Evolutionary conservation across 225 moss, liverwort and hornwort genomes (phyloP).

Genomic region (Polytrichum formosum): DNA sequence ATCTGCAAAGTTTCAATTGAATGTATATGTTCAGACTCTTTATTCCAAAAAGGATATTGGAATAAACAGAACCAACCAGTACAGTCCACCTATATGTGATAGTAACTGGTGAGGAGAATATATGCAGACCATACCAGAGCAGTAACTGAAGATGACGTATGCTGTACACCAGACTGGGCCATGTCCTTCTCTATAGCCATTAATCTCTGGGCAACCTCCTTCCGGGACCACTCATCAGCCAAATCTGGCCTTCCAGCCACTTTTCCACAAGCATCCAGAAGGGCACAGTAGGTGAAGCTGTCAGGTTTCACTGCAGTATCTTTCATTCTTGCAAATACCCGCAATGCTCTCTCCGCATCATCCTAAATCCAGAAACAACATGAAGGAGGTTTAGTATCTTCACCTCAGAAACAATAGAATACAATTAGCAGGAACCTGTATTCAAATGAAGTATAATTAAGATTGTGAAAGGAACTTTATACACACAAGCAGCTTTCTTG

Average conservation of each 20-base stretch:
- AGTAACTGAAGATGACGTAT: conserved; percentile 76
- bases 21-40: not conserved
- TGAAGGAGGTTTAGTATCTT: not conserved
- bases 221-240: conserved; percentile 68
- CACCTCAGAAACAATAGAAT: too few species aligned
- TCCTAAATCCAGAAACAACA: conserved; percentile 45
- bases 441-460: too few species aligned
- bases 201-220: conserved; percentile 77
- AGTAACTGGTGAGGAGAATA: conserved; percentile 1
- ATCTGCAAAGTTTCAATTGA: conserved; percentile 47
- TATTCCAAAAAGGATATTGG: not conserved
- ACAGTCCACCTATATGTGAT: not conserved
- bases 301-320: conserved; percentile 62
- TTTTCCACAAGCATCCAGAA: conserved; percentile 67
- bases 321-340: conserved; percentile 90
- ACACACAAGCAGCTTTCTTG: too few species aligned
- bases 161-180: conserved; percentile 72
- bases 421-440: too few species aligned
- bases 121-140: conserved; percentile 62
- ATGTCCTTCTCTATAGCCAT: conserved; percentile 93
- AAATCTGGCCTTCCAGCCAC: conserved; percentile 57
- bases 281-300: conserved; percentile 74
- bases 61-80: too few species aligned
- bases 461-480: too few species aligned
- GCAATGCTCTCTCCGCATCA: conserved; percentile 77